Percentiles rank a stretch among this genome's conserved stretches.
Evolutionary conservation across 805 yeast genomes (phyloP).

Genomic region (Brettanomyces naardenensis): DNA sequence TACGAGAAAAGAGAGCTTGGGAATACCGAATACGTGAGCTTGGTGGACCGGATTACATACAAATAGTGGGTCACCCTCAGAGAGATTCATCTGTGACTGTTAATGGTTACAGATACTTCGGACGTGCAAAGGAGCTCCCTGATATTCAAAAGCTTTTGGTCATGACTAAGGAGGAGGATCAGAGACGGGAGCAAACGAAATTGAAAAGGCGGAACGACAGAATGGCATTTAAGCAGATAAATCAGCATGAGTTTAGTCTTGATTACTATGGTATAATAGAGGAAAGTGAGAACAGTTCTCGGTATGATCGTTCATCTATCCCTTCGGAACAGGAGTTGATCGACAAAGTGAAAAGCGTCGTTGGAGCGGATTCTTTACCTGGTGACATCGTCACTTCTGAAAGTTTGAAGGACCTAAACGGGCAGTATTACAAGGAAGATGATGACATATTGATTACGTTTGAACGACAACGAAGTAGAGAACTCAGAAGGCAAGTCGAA

Average conservation of each 20-base stretch:
- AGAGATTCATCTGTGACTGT: slow-evolving; percentile 12
- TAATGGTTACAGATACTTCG: slow-evolving; percentile 67
- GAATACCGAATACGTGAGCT: slow-evolving; percentile 61
- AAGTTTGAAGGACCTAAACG: background rate
- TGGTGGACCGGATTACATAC: slow-evolving; percentile 62
- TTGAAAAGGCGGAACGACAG: slow-evolving; percentile 10
- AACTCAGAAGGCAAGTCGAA: slow-evolving; percentile 8
- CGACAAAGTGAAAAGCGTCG: slow-evolving; percentile 8
- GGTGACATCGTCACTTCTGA: background rate
- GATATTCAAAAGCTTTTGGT: slow-evolving; percentile 51
- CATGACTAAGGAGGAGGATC: slow-evolving; percentile 19
- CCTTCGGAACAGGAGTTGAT: slow-evolving; percentile 9
- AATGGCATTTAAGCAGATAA: slow-evolving; percentile 7
- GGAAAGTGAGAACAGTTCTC: background rate
- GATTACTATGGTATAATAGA: slow-evolving; percentile 40
- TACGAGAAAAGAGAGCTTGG: slow-evolving; percentile 70
- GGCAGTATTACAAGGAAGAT: background rate
- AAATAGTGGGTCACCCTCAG: background rate
- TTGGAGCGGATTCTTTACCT: slow-evolving; percentile 9
- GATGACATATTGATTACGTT: slow-evolving; percentile 16
- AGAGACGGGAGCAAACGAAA: slow-evolving; percentile 8
- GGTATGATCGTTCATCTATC: slow-evolving; percentile 1
- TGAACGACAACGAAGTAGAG: slow-evolving; percentile 23
- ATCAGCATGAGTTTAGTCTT: slow-evolving; percentile 19
- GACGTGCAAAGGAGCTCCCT: slow-evolving; percentile 73